Evolutionary conservation across 129 eudicot genomes (phyloP).

Genomic region (Heracleum sosnowskyi): DNA sequence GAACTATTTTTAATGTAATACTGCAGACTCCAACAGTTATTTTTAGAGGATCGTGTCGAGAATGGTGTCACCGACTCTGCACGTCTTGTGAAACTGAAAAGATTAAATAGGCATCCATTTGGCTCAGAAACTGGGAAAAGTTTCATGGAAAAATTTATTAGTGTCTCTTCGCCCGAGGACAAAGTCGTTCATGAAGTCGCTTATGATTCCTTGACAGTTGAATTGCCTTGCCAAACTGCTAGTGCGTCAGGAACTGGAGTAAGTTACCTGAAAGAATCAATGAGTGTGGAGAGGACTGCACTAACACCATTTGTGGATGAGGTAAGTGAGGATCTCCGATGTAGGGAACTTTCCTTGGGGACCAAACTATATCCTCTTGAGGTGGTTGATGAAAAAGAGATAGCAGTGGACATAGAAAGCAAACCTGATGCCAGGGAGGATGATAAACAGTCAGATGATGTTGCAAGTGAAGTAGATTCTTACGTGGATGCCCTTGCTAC

Average conservation of each 20-base stretch:
- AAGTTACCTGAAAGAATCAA: slow-evolving; percentile 42
- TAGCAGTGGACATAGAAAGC: slow-evolving; percentile 39
- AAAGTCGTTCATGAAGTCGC: slow-evolving; percentile 45
- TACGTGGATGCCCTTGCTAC: slow-evolving; percentile 78
- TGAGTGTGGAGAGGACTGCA: slow-evolving; percentile 25
- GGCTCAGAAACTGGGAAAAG: slow-evolving; percentile 41
- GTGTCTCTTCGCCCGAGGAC: slow-evolving; percentile 52
- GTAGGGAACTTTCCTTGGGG: slow-evolving; percentile 3
- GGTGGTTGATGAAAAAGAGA: slow-evolving; percentile 34
- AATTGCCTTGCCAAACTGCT: slow-evolving; percentile 25
- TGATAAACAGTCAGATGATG: slow-evolving; percentile 46
- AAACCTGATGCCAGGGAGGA: slow-evolving; percentile 24
- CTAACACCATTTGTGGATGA: slow-evolving; percentile 23
- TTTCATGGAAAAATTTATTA: slow-evolving; percentile 62
- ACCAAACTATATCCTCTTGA: slow-evolving; percentile 12
- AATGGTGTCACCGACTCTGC: slow-evolving; percentile 50
- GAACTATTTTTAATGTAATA: slow-evolving; percentile 13
- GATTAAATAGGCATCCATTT: slow-evolving; percentile 52
- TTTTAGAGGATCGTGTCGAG: slow-evolving; percentile 81
- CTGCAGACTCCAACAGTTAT: slow-evolving; percentile 80
- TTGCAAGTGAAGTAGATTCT: slow-evolving; percentile 67
- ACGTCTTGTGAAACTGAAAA: slow-evolving; percentile 67
- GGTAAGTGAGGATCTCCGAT: slow-evolving; percentile 13
- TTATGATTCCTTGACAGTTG: slow-evolving; percentile 21
- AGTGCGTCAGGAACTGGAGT: slow-evolving; percentile 34